These are phyloP conservation scores for Tolypocladium paradoxum DNA, from an alignment of 2,329 filamentous ascomycete genomes.

Conservation along the genomic window DNA sequence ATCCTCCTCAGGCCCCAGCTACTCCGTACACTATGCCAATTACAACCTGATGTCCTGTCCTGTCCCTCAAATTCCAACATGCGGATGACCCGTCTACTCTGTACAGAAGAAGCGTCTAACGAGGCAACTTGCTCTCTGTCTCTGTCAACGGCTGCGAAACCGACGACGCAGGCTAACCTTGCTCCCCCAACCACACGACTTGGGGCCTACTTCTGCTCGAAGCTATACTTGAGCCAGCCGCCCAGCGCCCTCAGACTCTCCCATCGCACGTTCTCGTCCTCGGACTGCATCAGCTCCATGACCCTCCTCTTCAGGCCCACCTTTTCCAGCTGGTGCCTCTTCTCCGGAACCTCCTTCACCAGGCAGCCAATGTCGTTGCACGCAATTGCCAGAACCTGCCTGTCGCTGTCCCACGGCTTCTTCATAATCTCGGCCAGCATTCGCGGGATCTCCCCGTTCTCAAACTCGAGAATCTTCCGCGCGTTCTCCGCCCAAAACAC, in stretches of 20 bases:
- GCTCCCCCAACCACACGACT: neutral
- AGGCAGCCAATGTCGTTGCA: slow-evolving; percentile 87
- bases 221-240: slow-evolving; percentile 54
- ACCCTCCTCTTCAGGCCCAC: slow-evolving; percentile 75
- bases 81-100: neutral
- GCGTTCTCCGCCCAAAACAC: slow-evolving; percentile 91
- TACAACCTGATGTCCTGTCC: neutral
- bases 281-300: slow-evolving; percentile 88
- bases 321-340: slow-evolving; percentile 68
- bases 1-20: neutral
- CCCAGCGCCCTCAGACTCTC: slow-evolving; percentile 78
- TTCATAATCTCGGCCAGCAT: slow-evolving; percentile 77
- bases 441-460: slow-evolving; percentile 67
- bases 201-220: slow-evolving; percentile 29
- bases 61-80: neutral
- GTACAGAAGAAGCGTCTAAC: neutral
- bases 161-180: neutral
- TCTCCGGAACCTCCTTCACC: slow-evolving; percentile 83
- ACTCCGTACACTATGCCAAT: neutral
- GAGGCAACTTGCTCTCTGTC: neutral
- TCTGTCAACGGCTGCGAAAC: neutral
- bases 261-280: slow-evolving; percentile 83
- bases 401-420: slow-evolving; percentile 66
- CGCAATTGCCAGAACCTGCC: slow-evolving; percentile 81
- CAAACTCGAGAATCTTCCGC: slow-evolving; percentile 71